Evolutionary conservation across 2,329 filamentous ascomycete genomes (phyloP).

Genomic region (Tothia fuscella): DNA sequence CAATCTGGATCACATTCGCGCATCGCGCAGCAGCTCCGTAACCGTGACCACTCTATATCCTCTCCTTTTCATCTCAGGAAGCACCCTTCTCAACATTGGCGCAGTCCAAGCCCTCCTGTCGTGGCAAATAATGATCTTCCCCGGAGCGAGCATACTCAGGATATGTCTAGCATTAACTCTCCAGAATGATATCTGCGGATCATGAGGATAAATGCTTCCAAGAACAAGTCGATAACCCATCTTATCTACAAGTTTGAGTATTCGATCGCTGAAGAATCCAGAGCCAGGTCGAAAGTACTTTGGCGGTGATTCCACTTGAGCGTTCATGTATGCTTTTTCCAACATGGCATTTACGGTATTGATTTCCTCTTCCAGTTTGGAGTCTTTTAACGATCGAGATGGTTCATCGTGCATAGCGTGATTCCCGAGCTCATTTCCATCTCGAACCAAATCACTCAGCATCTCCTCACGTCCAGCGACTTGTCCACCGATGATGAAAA

Average conservation of each 20-base stretch:
- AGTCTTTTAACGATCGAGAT: constrained; percentile 47
- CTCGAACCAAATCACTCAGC: constrained; percentile 39
- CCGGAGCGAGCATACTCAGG: constrained; percentile 64
- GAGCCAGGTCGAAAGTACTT: constrained; percentile 75
- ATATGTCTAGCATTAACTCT: constrained; percentile 66
- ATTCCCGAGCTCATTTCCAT: constrained; percentile 58
- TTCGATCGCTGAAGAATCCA: constrained; percentile 64
- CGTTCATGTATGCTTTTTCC: constrained; percentile 39
- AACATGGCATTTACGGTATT: constrained; percentile 50
- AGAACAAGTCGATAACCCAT: constrained; percentile 64
- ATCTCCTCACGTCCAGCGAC: constrained; percentile 41
- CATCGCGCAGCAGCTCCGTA: constrained; percentile 45
- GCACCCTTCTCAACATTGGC: constrained; percentile 61
- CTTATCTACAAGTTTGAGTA: constrained; percentile 47
- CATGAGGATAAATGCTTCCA: constrained; percentile 79
- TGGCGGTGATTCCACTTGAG: constrained; percentile 28
- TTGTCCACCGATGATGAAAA: constrained; percentile 80
- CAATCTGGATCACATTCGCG: constrained; percentile 14
- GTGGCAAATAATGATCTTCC: constrained; percentile 75
- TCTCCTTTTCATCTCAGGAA: constrained; percentile 56
- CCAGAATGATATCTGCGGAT: constrained; percentile 66
- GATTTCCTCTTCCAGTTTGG: constrained; percentile 52
- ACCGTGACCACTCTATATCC: constrained; percentile 65
- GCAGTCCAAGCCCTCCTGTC: constrained; percentile 73
- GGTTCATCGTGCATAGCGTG: constrained; percentile 85